Evolutionary conservation across 257 asterid species (phyloP), one percentile per base, ranked within the genome.

Genomic region (Petunia secreta): DNA sequence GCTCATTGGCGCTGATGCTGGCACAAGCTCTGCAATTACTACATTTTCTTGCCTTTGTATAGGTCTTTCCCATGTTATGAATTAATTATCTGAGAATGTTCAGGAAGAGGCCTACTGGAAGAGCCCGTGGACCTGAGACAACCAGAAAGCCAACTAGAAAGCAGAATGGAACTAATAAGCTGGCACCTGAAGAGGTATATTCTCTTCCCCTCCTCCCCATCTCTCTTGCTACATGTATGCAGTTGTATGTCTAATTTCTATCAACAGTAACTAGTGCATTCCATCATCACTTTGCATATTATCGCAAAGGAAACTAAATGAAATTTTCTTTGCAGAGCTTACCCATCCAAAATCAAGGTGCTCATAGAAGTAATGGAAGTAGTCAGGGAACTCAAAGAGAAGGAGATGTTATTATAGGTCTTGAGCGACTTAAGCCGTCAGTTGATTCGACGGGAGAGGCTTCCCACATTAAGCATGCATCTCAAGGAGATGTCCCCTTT

Each of bases 401-500:
- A 85, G 91, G 84, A 81, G 92, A 91, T 62, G 80, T 81, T 63
- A 75, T 80, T 54, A 75, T 84, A 8, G 84, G 80, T 75, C 85
- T 84, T 6, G 89, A 83, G 79, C 90, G 83, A 67, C 85, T 89
- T 57, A 92, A 87, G 86, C 93, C 88, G 16, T 77, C 87, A 48
- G 75, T 37, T 36, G 79, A 80, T 34, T 54, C 59, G 43, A 80
- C 55, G 77, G 92, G 84, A 82, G 98, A 90, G 87, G 83, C 91
- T 14, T 87, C 91, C 84, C 98, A 91, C 57, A 87, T 84, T 78
- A 94, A 90, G 87, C 88, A 91, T 79, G 89, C 97, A 10, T 94
- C 98, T 60, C 97, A 94, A 86, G 99, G 97, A 0, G 98, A 94
- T 11, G 93, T 92, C 50, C 89, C 88, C 37, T 91, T 80, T 83